Conservation (phyloP, 2,329 filamentous ascomycete species). For the Epichloe brachyelytri region DNA sequence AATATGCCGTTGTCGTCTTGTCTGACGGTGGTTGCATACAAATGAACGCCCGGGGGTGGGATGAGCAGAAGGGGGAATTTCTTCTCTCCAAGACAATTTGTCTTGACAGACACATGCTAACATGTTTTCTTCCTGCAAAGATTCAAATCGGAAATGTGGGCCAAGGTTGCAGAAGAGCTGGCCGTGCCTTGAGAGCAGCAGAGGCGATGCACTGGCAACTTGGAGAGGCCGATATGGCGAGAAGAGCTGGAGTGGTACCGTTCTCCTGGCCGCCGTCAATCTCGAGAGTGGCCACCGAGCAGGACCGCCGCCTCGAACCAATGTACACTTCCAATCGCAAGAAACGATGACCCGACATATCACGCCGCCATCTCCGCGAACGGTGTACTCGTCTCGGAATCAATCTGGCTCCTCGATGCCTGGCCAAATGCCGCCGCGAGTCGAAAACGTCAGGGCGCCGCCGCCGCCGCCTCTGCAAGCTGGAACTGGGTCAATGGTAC, state of each 20-base stretch:
- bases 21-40: no score
- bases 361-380: slow-evolving; percentile 27
- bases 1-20: no score
- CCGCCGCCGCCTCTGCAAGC: slow-evolving; percentile 17
- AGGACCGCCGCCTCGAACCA: slow-evolving; percentile 26
- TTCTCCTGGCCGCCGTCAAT: slow-evolving; percentile 57
- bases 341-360: slow-evolving; percentile 31
- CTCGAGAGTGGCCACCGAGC: slow-evolving; percentile 28
- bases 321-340: slow-evolving; percentile 33
- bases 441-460: slow-evolving; percentile 13
- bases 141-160: slow-evolving; percentile 98
- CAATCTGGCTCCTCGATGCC: slow-evolving; percentile 19
- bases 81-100: not conserved
- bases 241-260: slow-evolving; percentile 76
- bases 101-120: not conserved
- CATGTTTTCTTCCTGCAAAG: slow-evolving; percentile 29
- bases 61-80: no score
- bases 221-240: slow-evolving; percentile 86
- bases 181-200: slow-evolving; percentile 82
- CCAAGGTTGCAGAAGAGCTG: slow-evolving; percentile 90
- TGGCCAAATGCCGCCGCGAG: slow-evolving; percentile 21
- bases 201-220: slow-evolving; percentile 99
- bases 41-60: no score
- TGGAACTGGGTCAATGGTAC: slow-evolving; percentile 8
- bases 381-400: slow-evolving; percentile 25